phyloP scores from a whole-genome alignment of 1,284 basidiomycete genomes.

The Moesziomyces globuligerus region DNA sequence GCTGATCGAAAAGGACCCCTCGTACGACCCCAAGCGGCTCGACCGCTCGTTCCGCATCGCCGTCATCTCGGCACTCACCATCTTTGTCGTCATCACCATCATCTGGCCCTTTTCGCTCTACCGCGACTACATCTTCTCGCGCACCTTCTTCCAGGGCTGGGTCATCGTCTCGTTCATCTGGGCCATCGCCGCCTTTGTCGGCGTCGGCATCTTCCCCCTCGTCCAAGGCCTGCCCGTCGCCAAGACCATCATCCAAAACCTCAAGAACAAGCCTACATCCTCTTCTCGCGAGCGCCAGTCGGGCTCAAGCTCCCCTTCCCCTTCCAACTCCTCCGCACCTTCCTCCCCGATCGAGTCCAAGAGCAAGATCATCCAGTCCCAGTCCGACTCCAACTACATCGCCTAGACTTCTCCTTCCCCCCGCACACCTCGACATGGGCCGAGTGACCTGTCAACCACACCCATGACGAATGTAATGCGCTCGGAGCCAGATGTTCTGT shows the following conservation, averaged over 20 bases:
- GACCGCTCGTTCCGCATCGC: constrained; percentile 43
- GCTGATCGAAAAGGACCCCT: constrained; percentile 38
- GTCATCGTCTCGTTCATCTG: constrained; percentile 60
- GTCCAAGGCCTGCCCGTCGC: constrained; percentile 56
- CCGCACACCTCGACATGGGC: too few species aligned
- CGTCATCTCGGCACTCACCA: constrained; percentile 18
- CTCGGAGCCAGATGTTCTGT: too few species aligned
- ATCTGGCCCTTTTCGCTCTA: constrained; percentile 65
- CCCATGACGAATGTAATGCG: background rate
- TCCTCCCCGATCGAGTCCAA: constrained; percentile 5
- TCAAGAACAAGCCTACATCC: constrained; percentile 12
- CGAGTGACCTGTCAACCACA: too few species aligned
- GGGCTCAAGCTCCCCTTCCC: background rate
- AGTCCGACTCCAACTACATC: constrained; percentile 8
- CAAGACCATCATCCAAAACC: constrained; percentile 21
- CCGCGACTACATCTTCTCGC: constrained; percentile 62
- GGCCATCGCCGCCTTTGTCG: constrained; percentile 55
- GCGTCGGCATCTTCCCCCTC: constrained; percentile 57
- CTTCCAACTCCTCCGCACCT: background rate
- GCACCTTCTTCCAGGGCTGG: constrained; percentile 64
- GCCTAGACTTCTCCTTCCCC: constrained; percentile 1
- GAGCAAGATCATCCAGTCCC: constrained; percentile 1
- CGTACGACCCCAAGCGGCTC: constrained; percentile 32
- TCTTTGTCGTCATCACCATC: constrained; percentile 62
- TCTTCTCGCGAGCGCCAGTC: constrained; percentile 2